Conservation (phyloP, 1,139 yeast species). For the Yamadazyma dendronema region DNA sequence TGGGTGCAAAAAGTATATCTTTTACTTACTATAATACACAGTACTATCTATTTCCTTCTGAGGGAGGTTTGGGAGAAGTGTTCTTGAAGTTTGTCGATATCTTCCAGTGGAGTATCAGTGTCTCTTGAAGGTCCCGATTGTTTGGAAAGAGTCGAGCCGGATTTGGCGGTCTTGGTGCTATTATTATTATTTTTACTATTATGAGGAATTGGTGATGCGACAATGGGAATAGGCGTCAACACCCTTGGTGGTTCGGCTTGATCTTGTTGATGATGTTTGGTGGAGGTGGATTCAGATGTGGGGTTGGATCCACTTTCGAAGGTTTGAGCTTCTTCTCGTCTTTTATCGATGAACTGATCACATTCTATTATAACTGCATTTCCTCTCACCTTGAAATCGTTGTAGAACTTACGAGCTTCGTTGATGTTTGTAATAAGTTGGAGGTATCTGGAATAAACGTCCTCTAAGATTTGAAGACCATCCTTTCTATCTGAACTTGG, state of each 20-base stretch:
- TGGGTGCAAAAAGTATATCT: background rate
- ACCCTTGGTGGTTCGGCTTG: conserved; percentile 7
- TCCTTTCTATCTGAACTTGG: conserved; percentile 36
- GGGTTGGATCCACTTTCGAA: conserved; percentile 22
- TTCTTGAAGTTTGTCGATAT: conserved; percentile 12
- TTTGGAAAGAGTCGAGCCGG: background rate
- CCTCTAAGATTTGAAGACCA: conserved; percentile 54
- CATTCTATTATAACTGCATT: conserved; percentile 48
- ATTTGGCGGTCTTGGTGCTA: too few species aligned
- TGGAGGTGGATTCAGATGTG: conserved; percentile 28
- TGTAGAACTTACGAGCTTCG: conserved; percentile 72
- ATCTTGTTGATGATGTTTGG: background rate
- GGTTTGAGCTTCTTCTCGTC: conserved; percentile 56
- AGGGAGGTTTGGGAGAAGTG: conserved; percentile 13
- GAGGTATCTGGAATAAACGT: conserved; percentile 49
- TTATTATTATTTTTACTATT: too few species aligned
- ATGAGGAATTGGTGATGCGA: conserved; percentile 13
- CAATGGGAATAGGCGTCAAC: conserved; percentile 17
- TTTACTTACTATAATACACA: too few species aligned
- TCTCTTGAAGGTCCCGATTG: conserved; percentile 2
- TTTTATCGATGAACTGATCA: conserved; percentile 50
- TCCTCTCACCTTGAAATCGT: conserved; percentile 54
- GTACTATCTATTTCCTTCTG: background rate
- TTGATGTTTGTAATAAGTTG: conserved; percentile 60
- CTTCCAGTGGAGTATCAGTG: conserved; percentile 12